A percentile compares a stretch with the other conserved stretches of the same genome.
phyloP scores from a whole-genome alignment of 257 asterid species.

The Galeopsis tetrahit region DNA sequence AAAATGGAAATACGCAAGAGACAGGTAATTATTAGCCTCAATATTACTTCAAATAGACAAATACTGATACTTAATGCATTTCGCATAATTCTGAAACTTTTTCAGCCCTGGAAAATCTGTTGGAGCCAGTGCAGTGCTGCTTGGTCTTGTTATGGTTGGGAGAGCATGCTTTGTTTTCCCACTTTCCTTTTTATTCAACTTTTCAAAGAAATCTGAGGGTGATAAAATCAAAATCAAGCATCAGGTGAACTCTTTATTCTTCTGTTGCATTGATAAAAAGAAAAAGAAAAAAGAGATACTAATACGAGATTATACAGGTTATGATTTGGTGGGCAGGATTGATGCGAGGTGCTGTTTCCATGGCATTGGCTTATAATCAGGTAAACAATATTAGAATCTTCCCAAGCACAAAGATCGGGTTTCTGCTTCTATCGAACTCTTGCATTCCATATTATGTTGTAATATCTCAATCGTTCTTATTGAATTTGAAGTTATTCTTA shows the following conservation, averaged over 20 bases:
- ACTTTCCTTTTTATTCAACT: conserved; percentile 56
- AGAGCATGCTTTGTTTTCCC: conserved; percentile 77
- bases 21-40: conserved; percentile 40
- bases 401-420: neutral
- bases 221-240: conserved; percentile 56
- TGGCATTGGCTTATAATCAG: conserved; percentile 89
- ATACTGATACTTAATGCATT: conserved; percentile 15
- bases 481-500: neutral
- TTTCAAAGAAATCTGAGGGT: conserved; percentile 35
- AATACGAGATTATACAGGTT: conserved; percentile 41
- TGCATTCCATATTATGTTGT: neutral
- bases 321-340: conserved; percentile 90
- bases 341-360: conserved; percentile 84
- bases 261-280: neutral
- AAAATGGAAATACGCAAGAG: conserved; percentile 64
- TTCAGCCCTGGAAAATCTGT: conserved; percentile 69
- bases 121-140: conserved; percentile 57
- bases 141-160: conserved; percentile 68
- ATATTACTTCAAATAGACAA: conserved; percentile 2
- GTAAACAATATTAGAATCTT: conserved; percentile 35
- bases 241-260: conserved; percentile 49
- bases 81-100: conserved; percentile 4
- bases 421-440: neutral
- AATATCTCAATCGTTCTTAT: neutral
- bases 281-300: neutral